Base-by-base conservation (phyloP, 1,284 basidiomycete species). In the Inonotus hispidus region DNA sequence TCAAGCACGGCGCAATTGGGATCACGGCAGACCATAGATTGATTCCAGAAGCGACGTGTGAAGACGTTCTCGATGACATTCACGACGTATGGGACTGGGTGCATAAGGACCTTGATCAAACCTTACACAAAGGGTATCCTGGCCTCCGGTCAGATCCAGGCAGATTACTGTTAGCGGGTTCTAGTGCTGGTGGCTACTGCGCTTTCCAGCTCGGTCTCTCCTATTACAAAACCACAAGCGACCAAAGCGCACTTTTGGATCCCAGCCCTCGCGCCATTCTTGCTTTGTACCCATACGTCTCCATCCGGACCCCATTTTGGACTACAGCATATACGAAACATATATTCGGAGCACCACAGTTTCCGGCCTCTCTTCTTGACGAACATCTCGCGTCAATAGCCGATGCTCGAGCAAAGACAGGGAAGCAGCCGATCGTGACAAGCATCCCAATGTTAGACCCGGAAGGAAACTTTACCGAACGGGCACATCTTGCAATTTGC, bases 131-230 rank as follows among this genome's bases (percentile, higher is more conserved):
- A 14, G 55, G 21, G 43, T 16, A 41, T 45, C 38, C 46, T n/a
- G 50, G 57, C 21, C 39, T 56, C 10, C 41, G 39, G 38, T 39
- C 58, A 4, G 56, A 58, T 23, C 32, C 58, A n/a, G 23, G 32
- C 35, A 41, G 49, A 27, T 37, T 62, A 35, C 41, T 62, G 16
- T n/a, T 62, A 13, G 39, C 21, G 11, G 60, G 60, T 7, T 56
- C 38, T n/a, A 62, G 60, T 46, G 60, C 60, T 2, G 60, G 60
- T 11, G 60, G 60, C 10, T 62, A 62, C 35, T 52, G 45, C 38
- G 60, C 60, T 4, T 29, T 62, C 32, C 60, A 62, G 27, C 23
- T 57, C n/a, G 60, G 23, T 16, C 60, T 61, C 35, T 41, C 53
- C n/a, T 45, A 47, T 45, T 53, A 32, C 21, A 53, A 62, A 21